phyloP scores from a whole-genome alignment of 768 basidiomycete species.

The Hygrophoropsis aurantiaca region DNA sequence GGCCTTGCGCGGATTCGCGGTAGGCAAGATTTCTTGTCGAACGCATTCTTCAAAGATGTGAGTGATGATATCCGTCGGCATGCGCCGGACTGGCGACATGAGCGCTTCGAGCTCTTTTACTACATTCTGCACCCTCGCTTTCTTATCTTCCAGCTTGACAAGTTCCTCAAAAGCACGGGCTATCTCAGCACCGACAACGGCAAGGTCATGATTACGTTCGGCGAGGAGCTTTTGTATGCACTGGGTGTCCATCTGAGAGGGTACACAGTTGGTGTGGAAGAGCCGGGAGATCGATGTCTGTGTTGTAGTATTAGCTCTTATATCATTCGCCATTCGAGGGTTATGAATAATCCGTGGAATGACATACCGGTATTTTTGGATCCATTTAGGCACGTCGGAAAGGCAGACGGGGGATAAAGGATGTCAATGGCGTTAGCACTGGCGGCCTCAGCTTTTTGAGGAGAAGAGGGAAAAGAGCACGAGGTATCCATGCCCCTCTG shows the following conservation, averaged over 20 bases:
- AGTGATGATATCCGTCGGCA: slow-evolving; percentile 29
- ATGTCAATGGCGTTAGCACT: not conserved
- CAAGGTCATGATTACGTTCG: slow-evolving; percentile 14
- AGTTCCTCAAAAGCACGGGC: slow-evolving; percentile 21
- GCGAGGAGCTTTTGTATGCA: slow-evolving; percentile 14
- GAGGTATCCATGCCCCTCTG: too few species aligned
- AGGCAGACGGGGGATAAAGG: not conserved
- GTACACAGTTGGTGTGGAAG: slow-evolving; percentile 26
- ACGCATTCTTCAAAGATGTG: slow-evolving; percentile 24
- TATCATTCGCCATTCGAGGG: not conserved
- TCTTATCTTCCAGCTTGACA: slow-evolving; percentile 14
- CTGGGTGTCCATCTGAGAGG: slow-evolving; percentile 20
- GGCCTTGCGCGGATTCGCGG: slow-evolving; percentile 10
- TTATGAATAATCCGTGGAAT: slow-evolving; percentile 1
- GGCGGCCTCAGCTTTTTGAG: not conserved
- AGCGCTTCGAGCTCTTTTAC: slow-evolving; percentile 26
- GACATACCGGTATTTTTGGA: slow-evolving; percentile 22
- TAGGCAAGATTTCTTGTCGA: slow-evolving; percentile 8
- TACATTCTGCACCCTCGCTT: slow-evolving; percentile 8
- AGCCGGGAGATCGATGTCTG: slow-evolving; percentile 26
- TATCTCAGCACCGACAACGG: slow-evolving; percentile 16
- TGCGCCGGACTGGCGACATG: slow-evolving; percentile 27
- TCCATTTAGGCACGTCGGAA: slow-evolving; percentile 4
- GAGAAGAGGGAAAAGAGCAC: not conserved
- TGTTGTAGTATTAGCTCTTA: not conserved